phyloP scores from a whole-genome alignment of 169 alveolate genomes.

The Eimeria acervulina region DNA sequence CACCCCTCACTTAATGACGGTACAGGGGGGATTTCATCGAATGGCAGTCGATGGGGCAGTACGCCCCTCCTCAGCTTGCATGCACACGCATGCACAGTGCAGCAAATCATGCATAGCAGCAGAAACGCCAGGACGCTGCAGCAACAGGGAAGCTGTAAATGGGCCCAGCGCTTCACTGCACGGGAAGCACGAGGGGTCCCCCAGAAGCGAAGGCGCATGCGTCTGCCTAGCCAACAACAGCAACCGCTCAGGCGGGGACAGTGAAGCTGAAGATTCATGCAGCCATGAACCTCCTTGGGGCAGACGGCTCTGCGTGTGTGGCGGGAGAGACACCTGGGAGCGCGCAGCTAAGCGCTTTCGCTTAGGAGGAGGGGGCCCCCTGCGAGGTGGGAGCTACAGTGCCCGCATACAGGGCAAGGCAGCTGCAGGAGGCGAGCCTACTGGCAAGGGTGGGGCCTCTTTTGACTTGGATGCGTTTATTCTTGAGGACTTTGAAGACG shows the following conservation, averaged over 20 bases:
- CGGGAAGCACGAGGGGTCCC: background rate
- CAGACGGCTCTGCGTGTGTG: conserved; percentile 26
- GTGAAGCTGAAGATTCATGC: background rate
- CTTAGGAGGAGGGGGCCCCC: background rate
- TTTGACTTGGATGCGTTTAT: conserved; percentile 37
- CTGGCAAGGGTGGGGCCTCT: background rate
- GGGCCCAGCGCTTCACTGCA: background rate
- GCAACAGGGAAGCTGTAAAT: background rate
- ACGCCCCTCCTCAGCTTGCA: background rate
- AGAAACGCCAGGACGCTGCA: background rate
- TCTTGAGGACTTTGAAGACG: conserved; percentile 48
- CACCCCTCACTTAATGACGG: background rate
- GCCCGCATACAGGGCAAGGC: background rate
- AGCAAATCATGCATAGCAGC: background rate
- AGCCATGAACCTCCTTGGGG: background rate
- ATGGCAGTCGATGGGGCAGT: background rate
- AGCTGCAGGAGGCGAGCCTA: background rate
- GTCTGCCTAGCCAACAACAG: background rate
- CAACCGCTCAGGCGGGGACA: background rate
- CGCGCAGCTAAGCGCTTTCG: conserved; percentile 52
- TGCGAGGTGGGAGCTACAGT: background rate
- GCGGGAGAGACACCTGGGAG: conserved; percentile 25
- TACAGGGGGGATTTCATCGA: background rate
- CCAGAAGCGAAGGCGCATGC: no score
- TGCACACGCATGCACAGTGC: background rate